Percentiles rank a stretch among this genome's conserved stretches.
These are phyloP conservation scores for Saccharomycodes ludwigii DNA, from an alignment of 805 yeast genomes.

Conservation along the genomic window DNA sequence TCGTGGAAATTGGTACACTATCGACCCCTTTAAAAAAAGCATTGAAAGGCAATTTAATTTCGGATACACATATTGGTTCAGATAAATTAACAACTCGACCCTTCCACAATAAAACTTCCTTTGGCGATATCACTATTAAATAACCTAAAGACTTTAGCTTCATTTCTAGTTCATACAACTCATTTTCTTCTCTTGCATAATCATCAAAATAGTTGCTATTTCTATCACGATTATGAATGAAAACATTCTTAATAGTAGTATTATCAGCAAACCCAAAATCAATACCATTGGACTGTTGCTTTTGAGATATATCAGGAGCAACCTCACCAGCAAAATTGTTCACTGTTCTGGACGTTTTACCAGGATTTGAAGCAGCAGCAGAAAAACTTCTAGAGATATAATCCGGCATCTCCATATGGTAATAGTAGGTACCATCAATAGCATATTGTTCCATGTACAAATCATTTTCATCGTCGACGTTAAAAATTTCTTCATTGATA, in stretches of 20 bases:
- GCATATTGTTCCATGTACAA: slow-evolving; percentile 20
- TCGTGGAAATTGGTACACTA: slow-evolving; percentile 7
- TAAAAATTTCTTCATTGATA: slow-evolving; percentile 6
- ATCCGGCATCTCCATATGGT: no score
- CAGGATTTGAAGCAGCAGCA: no score
- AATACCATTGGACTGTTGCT: no score
- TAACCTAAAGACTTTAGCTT: slow-evolving; percentile 36
- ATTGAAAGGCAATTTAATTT: slow-evolving; percentile 11
- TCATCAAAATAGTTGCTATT: slow-evolving; percentile 18
- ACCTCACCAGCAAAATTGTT: no score
- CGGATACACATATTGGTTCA: slow-evolving; percentile 24
- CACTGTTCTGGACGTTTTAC: no score
- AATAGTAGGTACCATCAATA: slow-evolving; percentile 17
- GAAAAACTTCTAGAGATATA: no score
- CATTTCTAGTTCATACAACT: slow-evolving; percentile 15
- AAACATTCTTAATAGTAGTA: no score
- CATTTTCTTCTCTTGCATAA: slow-evolving; percentile 21
- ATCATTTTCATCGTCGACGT: slow-evolving; percentile 14
- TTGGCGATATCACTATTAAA: slow-evolving; percentile 60
- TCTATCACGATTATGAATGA: no score
- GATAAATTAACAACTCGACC: slow-evolving; percentile 55
- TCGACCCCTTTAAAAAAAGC: slow-evolving; percentile 3
- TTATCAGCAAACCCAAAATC: no score
- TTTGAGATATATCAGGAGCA: no score
- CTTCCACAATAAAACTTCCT: slow-evolving; percentile 84